phyloP scores from a whole-genome alignment of 2,329 filamentous ascomycete species.

The Elsinoe australis region DNA sequence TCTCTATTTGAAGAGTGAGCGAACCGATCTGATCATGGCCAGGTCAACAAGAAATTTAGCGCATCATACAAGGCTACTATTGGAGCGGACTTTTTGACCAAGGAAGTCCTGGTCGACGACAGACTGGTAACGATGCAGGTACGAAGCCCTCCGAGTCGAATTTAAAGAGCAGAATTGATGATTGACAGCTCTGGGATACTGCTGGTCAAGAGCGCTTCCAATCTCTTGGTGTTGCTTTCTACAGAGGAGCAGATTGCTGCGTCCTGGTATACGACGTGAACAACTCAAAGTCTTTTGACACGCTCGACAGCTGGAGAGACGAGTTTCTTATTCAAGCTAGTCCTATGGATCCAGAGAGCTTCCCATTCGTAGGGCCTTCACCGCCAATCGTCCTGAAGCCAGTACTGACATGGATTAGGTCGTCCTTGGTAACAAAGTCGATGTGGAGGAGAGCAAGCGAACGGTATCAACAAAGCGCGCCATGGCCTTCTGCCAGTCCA shows the following conservation, averaged over 20 bases:
- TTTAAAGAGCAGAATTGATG: constrained; percentile 23
- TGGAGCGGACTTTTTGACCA: constrained; percentile 95
- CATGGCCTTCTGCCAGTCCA: constrained; percentile 95
- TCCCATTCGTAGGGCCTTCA: constrained; percentile 79
- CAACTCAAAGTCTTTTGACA: constrained; percentile 98
- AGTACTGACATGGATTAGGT: constrained; percentile 50
- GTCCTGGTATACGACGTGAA: constrained; percentile 98
- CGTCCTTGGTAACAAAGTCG: constrained; percentile 97
- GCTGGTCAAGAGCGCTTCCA: constrained; percentile 97
- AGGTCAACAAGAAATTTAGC: constrained; percentile 99
- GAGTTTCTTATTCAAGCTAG: constrained; percentile 97
- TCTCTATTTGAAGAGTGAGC: not conserved
- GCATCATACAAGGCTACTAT: constrained; percentile 99
- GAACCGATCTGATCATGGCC: constrained; percentile 17
- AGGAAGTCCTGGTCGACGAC: constrained; percentile 95
- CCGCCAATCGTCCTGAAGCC: not conserved
- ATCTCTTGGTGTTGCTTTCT: constrained; percentile 93
- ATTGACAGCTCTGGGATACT: constrained; percentile 82
- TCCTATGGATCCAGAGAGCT: constrained; percentile 91
- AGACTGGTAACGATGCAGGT: constrained; percentile 98
- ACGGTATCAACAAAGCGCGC: constrained; percentile 91
- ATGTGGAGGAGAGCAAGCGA: constrained; percentile 94
- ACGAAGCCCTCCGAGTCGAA: constrained; percentile 23
- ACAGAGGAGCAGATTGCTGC: constrained; percentile 94
- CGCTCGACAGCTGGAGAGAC: constrained; percentile 94